A percentile compares a stretch with the other conserved stretches of the same genome.
These are phyloP conservation scores for Trichomonascaceae sp. DNA, from an alignment of 1,139 yeast species.

Conservation along the genomic window DNA sequence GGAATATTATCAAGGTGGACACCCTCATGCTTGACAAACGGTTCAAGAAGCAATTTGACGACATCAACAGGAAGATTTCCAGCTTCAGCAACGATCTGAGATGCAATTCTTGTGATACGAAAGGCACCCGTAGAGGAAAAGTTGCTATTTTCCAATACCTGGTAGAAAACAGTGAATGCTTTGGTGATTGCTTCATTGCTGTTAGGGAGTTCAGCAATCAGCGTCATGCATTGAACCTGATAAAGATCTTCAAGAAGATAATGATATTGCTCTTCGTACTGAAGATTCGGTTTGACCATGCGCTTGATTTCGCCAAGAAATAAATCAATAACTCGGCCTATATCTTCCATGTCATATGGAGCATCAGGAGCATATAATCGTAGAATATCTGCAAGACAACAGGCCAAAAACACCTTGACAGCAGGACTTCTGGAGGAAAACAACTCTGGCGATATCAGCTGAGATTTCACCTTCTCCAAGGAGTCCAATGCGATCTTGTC, in stretches of 20 bases:
- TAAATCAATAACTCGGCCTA: conserved; percentile 34
- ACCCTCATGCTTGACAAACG: conserved; percentile 32
- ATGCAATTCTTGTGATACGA: conserved; percentile 58
- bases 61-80: conserved; percentile 61
- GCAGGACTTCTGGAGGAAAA: conserved; percentile 60
- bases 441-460: conserved; percentile 53
- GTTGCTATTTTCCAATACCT: conserved; percentile 34
- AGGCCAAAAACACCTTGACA: conserved; percentile 64
- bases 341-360: conserved; percentile 63
- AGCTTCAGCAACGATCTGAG: conserved; percentile 73
- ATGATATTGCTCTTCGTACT: conserved; percentile 57
- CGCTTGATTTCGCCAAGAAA: conserved; percentile 58
- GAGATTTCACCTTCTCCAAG: conserved; percentile 43
- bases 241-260: conserved; percentile 64
- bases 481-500: conserved; percentile 46
- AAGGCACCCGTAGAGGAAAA: conserved; percentile 40
- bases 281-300: conserved; percentile 34
- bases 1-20: conserved; percentile 35
- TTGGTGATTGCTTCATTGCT: conserved; percentile 49
- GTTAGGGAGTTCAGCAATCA: conserved; percentile 70
- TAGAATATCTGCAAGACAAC: conserved; percentile 70
- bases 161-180: conserved; percentile 61
- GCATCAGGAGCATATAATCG: conserved; percentile 88
- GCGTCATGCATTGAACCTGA: conserved; percentile 72
- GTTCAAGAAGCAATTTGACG: conserved; percentile 55